Percentiles rank a stretch among this genome's conserved stretches.
Evolutionary conservation across 176 grass and related monocot species (phyloP).

Genomic region (Metroxylon sagu): DNA sequence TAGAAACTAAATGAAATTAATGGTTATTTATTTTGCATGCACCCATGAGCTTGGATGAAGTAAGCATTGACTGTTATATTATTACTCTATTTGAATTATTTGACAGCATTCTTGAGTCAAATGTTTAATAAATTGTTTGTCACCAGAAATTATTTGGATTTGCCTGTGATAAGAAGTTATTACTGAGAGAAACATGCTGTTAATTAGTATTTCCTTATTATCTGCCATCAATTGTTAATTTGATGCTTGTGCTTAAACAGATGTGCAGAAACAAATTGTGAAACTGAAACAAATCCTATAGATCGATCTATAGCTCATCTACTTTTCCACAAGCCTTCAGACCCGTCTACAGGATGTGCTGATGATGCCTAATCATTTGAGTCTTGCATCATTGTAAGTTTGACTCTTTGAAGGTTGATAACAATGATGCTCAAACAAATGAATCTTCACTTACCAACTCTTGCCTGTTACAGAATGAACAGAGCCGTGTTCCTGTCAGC

Average conservation of each 20-base stretch:
- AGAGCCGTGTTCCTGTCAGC: slow-evolving; percentile 12
- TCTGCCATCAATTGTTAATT: slow-evolving; percentile 25
- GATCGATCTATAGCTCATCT: slow-evolving; percentile 81
- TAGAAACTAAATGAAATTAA: too few species aligned
- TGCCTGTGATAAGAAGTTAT: too few species aligned
- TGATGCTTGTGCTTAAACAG: slow-evolving; percentile 21
- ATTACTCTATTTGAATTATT: too few species aligned
- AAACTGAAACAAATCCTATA: slow-evolving; percentile 84
- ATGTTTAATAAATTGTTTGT: too few species aligned
- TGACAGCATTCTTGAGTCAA: too few species aligned
- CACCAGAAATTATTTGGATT: too few species aligned
- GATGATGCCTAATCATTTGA: slow-evolving; percentile 34
- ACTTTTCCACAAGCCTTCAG: slow-evolving; percentile 59
- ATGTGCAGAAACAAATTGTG: slow-evolving; percentile 42
- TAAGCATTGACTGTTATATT: too few species aligned
- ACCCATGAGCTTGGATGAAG: too few species aligned
- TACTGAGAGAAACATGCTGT: too few species aligned
- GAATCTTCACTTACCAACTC: not conserved
- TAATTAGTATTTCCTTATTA: too few species aligned
- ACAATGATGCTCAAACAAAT: not conserved
- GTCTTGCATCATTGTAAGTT: slow-evolving; percentile 34
- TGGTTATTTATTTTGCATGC: too few species aligned
- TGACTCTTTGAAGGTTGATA: not conserved
- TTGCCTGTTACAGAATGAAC: slow-evolving; percentile 24
- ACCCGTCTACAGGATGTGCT: slow-evolving; percentile 15